phyloP scores from a whole-genome alignment of 148 eudicot genomes.

The Silene latifolia region DNA sequence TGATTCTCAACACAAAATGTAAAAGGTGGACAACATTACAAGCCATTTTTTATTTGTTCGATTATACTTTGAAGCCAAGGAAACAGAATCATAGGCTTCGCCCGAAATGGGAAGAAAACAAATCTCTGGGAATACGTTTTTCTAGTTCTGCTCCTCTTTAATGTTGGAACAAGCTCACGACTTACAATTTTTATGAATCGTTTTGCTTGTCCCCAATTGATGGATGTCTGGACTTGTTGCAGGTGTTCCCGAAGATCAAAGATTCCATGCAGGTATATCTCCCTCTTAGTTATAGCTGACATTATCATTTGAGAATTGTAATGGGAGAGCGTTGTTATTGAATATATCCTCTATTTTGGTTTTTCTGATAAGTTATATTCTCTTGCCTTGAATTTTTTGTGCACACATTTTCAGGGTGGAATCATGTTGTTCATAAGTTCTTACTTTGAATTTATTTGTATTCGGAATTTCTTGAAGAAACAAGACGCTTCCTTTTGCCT shows the following conservation, averaged over 20 bases:
- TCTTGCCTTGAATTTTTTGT: not conserved
- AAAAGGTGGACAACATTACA: not conserved
- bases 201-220: not conserved
- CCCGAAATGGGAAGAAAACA: not conserved
- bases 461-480: constrained; percentile 78
- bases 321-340: too few species aligned
- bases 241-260: constrained; percentile 94
- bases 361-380: not conserved
- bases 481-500: constrained; percentile 83
- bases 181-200: not conserved
- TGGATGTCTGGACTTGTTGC: constrained; percentile 24
- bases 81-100: not conserved
- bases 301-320: not conserved
- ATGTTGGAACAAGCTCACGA: not conserved
- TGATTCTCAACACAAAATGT: not conserved
- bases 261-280: constrained; percentile 79
- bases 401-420: constrained; percentile 58
- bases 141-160: not conserved
- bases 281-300: not conserved
- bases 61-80: constrained; percentile 4
- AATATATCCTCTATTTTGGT: not conserved
- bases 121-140: not conserved
- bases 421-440: constrained; percentile 76
- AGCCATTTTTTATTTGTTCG: not conserved
- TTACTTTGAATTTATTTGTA: constrained; percentile 82